A percentile compares a stretch with the other conserved stretches of the same genome.
phyloP scores from a whole-genome alignment of 257 asterid genomes.

The Pogostemon cablin region DNA sequence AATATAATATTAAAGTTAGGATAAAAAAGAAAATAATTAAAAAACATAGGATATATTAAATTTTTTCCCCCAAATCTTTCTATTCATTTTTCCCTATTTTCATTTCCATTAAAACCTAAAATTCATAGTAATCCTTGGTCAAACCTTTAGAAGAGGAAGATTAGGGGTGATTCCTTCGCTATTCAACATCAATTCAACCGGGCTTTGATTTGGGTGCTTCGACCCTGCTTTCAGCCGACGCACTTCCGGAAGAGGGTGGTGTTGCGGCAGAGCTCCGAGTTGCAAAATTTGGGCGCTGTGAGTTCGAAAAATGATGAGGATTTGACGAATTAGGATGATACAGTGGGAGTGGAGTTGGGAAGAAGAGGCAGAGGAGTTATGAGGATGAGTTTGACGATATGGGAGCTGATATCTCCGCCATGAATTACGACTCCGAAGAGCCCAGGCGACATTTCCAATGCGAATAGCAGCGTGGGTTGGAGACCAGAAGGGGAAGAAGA shows the following conservation, averaged over 20 bases:
- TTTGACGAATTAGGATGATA: slow-evolving; percentile 44
- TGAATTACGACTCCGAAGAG: slow-evolving; percentile 54
- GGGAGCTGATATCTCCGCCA: slow-evolving; percentile 40
- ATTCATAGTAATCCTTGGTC: no score
- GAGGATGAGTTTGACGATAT: slow-evolving; percentile 36
- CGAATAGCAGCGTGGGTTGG: slow-evolving; percentile 35
- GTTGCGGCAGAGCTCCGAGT: slow-evolving; percentile 39
- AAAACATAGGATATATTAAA: no score
- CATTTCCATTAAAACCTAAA: no score
- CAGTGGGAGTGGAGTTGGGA: slow-evolving; percentile 37
- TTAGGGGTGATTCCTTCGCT: slow-evolving; percentile 27
- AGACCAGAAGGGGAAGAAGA: slow-evolving; percentile 62
- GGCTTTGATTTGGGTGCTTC: slow-evolving; percentile 42
- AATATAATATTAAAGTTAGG: no score
- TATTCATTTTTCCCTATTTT: no score
- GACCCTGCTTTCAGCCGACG: slow-evolving; percentile 44
- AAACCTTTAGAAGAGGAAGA: no score
- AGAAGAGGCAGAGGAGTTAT: slow-evolving; percentile 40
- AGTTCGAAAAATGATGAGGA: slow-evolving; percentile 46
- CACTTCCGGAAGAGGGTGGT: slow-evolving; percentile 57
- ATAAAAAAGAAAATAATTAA: no score
- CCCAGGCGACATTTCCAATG: slow-evolving; percentile 42
- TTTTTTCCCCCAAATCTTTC: no score
- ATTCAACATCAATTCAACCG: slow-evolving; percentile 31
- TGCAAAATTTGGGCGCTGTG: slow-evolving; percentile 36